Evolutionary conservation across 169 alveolate genomes (phyloP), one percentile per base, ranked within the genome.

Genomic region (Cystoisospora suis): DNA sequence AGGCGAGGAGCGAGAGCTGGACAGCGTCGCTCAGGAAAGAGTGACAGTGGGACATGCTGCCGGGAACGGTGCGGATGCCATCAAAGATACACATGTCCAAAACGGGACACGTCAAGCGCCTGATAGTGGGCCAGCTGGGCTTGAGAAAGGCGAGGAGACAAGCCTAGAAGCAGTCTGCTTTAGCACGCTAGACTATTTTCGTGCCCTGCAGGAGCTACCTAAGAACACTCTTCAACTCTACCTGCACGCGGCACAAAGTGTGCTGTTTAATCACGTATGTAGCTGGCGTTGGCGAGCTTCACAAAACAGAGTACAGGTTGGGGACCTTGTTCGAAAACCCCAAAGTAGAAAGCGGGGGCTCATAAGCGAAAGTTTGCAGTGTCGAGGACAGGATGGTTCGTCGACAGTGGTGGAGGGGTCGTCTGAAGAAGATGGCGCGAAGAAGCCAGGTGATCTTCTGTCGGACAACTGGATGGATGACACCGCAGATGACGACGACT

Each of bases 151-250:
- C 61, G 61, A 65, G 12, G n/a, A 36, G 42, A 65, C 1, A n/a
- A 27, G 15, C 29, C 2, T 34, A 58, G 2, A 12, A 36, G 77
- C 12, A 23, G 42, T 1, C 9, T 20, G 61, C 20, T 65, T 65
- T n/a, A 44, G 34, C 9, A 44, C 34, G 77, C 5, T 32, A n/a
- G 77, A 65, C 77, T 72, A 34, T 17, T 72, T 72, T 27, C 83
- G 83, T 34, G 88, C 88, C 40, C 49, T 81, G 88, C 88, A 53
- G 27, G 72, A 53, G 75, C 29, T 81, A 32, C 72, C 88, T 27
- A 46, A 34, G 38, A 20, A 42, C 17, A 29, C 72, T n/a, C 75
- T 81, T 36, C 88, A 44, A 75, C 47, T 81, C 77, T 81, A 81
- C 23, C 69, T 81, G 72, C 88, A 81, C 29, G 59, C 88, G 29